phyloP scores from a whole-genome alignment of 169 alveolate genomes.

The Plasmodium knowlesi region DNA sequence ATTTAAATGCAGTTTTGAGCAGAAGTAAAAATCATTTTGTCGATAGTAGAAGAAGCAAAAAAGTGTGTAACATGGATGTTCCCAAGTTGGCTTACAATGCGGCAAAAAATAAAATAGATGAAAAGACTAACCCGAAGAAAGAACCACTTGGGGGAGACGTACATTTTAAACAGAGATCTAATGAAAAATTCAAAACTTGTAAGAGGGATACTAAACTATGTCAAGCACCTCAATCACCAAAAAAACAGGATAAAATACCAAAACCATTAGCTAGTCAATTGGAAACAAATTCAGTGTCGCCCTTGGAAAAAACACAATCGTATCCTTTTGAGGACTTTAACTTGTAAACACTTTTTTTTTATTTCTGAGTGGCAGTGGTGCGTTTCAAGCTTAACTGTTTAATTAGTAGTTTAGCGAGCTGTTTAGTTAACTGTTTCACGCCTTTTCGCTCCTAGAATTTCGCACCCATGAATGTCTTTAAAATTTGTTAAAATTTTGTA shows the following conservation, averaged over 20 bases:
- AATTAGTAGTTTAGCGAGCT: neutral
- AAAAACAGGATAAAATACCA: constrained; percentile 63
- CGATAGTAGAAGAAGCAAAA: neutral
- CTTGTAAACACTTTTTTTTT: constrained; percentile 13
- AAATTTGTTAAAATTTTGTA: constrained; percentile 45
- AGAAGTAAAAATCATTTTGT: constrained; percentile 18
- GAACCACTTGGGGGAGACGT: constrained; percentile 1
- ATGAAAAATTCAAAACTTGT: constrained; percentile 16
- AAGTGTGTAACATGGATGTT: constrained; percentile 3
- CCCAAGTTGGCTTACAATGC: constrained; percentile 5
- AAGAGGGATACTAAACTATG: constrained; percentile 12
- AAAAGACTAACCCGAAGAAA: neutral
- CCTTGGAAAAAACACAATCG: constrained; percentile 59
- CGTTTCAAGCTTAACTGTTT: neutral
- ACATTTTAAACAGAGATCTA: constrained; percentile 21
- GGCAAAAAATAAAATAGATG: constrained; percentile 22
- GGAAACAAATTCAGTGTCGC: constrained; percentile 34
- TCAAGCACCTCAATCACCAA: constrained; percentile 63
- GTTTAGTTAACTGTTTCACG: neutral
- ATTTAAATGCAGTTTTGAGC: constrained; percentile 31
- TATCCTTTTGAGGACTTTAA: constrained; percentile 67
- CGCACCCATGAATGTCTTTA: constrained; percentile 18
- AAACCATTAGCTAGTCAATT: constrained; percentile 72
- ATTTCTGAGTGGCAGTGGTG: neutral
- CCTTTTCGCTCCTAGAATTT: constrained; percentile 5